Evolutionary conservation across 495 filamentous ascomycete species (phyloP), one percentile per base, ranked within the genome.

Genomic region (Xylaria palmicola): DNA sequence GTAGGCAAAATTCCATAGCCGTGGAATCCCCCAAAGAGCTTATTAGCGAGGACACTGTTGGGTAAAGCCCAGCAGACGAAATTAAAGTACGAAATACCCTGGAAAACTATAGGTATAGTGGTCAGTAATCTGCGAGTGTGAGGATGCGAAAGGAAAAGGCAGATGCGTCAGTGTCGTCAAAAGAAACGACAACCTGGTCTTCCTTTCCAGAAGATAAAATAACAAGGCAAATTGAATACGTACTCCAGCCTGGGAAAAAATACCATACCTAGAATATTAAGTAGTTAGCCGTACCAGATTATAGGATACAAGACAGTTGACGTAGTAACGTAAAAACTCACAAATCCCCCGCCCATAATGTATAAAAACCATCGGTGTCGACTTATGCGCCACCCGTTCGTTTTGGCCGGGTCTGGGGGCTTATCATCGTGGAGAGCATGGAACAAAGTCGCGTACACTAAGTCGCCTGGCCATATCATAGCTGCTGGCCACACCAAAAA

Each of bases 381-480:
- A 27, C 85, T 79, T 54, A 90, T 83, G 4, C 58, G 81, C 85
- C 88, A 90, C 17, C 88, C 88, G 48, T 84, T 81, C 1, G 83
- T 78, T 65, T 79, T 79, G 37, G 71, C 51, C 0, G 86, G 83
- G 59, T 89, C 83, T 2, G 85, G 78, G 47, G 71, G 75, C 9
- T 77, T 77, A 63, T 83, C 81, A 61, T 90, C 87, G 57, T 91
- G 88, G 12, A 91, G 81, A 7, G 86, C 82, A 60, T 85, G 81
- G 63, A 91, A 88, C 12, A 91, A 75, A 4, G 87, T 75, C 6
- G 82, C 77, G 61, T 86, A 89, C 65, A 89, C 83, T 19, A 91
- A 79, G 47, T 77, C 83, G 2, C 79, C 74, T 6, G 88, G 88
- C 87, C 88, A 91, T 62, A 91, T 88, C 86, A 90, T 89, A 54